A percentile compares a stretch with the other conserved stretches of the same genome.
Evolutionary conservation across 2,329 filamentous ascomycete species (phyloP).

Genomic region (Fusarium multiceps): DNA sequence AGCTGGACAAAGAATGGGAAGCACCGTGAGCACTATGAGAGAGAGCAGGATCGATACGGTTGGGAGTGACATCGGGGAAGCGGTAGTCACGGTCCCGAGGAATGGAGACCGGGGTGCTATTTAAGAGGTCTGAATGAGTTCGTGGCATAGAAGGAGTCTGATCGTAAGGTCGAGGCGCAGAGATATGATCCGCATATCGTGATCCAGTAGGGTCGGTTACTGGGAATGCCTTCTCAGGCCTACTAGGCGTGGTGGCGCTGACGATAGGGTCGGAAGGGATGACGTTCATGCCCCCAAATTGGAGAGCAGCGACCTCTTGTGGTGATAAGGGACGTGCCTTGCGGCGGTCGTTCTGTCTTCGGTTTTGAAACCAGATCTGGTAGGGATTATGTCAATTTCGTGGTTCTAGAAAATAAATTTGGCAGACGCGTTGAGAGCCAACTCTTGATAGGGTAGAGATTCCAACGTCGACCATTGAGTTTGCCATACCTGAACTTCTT

Average conservation of each 20-base stretch:
- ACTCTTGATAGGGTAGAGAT: not conserved
- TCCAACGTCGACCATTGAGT: not conserved
- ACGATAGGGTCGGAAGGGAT: constrained; percentile 60
- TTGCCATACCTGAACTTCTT: constrained; percentile 88
- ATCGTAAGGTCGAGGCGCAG: constrained; percentile 39
- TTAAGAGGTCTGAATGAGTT: constrained; percentile 41
- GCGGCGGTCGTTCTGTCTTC: constrained; percentile 89
- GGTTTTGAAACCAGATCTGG: constrained; percentile 99
- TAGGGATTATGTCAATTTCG: constrained; percentile 28
- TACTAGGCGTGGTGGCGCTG: constrained; percentile 42
- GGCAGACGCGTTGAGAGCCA: constrained; percentile 28
- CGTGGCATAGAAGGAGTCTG: constrained; percentile 46
- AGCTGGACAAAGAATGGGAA: constrained; percentile 51
- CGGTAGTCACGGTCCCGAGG: constrained; percentile 34
- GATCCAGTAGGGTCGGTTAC: constrained; percentile 46
- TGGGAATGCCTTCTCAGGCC: constrained; percentile 45
- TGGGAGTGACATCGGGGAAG: constrained; percentile 42
- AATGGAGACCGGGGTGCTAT: constrained; percentile 43
- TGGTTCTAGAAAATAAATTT: constrained; percentile 11
- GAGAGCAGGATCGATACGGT: constrained; percentile 43
- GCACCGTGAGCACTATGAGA: constrained; percentile 46
- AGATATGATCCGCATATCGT: constrained; percentile 40
- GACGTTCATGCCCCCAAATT: constrained; percentile 65
- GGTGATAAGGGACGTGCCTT: constrained; percentile 86
- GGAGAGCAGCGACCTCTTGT: constrained; percentile 76